Base-by-base conservation (phyloP, 352 stramenopile species). In the Nothophytophthora sp. region DNA sequence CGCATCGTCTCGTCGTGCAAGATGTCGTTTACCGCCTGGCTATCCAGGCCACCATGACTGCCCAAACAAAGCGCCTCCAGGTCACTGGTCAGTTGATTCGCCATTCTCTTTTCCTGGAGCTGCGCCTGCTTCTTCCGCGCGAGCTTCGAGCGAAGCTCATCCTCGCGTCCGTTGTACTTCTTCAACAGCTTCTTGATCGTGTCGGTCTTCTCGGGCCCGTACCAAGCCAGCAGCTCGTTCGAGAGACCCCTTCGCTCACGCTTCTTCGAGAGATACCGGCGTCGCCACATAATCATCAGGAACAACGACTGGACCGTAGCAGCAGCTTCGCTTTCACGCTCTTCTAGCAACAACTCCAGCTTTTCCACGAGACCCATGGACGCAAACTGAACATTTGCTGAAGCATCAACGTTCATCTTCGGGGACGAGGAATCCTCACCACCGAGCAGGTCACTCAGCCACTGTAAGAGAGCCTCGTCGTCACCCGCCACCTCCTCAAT, bases 1-100 rank as follows among this genome's bases (percentile, higher is more conserved):
- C 76, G 75, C 42, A 90, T 77, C 6, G 50, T 53, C 15, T 55
- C 45, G 23, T 90, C 63, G 9, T 67, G 50, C 18, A 90, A 56
- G 32, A 90, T 67, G 16, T 75, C 60, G 13, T 86, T 76, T 27
- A 88, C 67, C 6, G 68, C 61, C 25, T 72, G 51, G 4, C 59
- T 45, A 22, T 72, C 63, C 37, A 82, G 45, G 0, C 66, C 72
- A 1, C 66, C 66, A 22, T 52, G 35, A 5, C 27, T 51, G 23
- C 62, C 47, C n/a, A 82, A 39, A 52, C 69, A 82, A 16, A 78
- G 50, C 5, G 38, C 44, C 38, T 67, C 72, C 11, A 92, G 49
- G 48, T 77, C 61, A n/a, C 38, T 73, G 42, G 51, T 55, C 49
- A 88, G 50, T 30, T 70, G 52, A 3, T 70, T 18, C 11, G 63